Evolutionary conservation across 768 basidiomycete species (phyloP), one percentile per base, ranked within the genome.

Genomic region (Tricholoma furcatifolium): DNA sequence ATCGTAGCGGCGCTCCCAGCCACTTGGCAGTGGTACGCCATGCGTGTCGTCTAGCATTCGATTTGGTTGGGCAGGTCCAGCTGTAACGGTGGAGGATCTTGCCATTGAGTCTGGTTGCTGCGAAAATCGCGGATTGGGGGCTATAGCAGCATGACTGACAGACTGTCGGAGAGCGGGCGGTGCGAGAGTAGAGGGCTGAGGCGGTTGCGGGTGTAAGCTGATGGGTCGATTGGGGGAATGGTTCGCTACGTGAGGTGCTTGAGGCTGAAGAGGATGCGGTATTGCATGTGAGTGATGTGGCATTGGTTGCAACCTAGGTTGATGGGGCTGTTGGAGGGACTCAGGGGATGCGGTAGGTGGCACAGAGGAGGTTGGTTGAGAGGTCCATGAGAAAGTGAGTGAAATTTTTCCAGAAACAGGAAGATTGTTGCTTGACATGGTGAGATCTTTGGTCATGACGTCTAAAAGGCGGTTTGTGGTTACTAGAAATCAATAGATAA

Each of bases 1-100:
- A 64, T 93, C 92, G 43, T 77, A 73, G 27, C 93, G 83, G 54
- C 90, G 80, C 65, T 95, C 93, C 91, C 91, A 95, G 4, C 91
- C 90, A 20, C 73, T 66, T 0, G 92, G 91, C 31, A 95, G 73
- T 17, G 83, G 78, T 14, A 77, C 76, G 17, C 82, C 80, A 43
- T 80, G 75, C 58, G 88, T 85, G 49, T 87, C 82, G 57, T 79
- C 74, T 14, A 69, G 49, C 56, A 76, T 60, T 11, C 76, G 74
- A 36, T n/a, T 62, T 42, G 40, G 38, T 40, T 54, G 53, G 9
- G 53, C 7, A 39, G 51, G 32, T 32, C 47, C 47, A 43, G 63
- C 30, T 34, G 62, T 24, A 38, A 47, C 42, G 11, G 61, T 36
- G 9, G 62, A 45, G 30, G 61, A 43, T 49, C 50, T 44, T 47